Conservation (phyloP, 2,329 filamentous ascomycete species). For the Scleromitrula shiraiana region DNA sequence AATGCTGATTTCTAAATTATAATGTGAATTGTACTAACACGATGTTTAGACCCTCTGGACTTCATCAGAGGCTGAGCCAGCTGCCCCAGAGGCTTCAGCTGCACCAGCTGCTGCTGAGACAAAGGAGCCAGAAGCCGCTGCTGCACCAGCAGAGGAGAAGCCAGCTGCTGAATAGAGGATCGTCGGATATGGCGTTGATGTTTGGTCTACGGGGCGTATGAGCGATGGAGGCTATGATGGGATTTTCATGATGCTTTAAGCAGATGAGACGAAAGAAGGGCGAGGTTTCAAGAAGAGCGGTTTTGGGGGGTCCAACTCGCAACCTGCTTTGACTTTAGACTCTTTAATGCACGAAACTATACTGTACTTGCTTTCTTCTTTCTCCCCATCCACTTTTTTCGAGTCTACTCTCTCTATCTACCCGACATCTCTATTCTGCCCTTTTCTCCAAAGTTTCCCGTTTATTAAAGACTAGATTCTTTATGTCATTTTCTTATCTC, state of each 20-base stretch:
- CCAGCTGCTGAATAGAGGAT: slow-evolving; percentile 28
- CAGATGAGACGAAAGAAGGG: slow-evolving; percentile 22
- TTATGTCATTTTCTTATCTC: slow-evolving; percentile 5
- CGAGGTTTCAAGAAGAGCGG: slow-evolving; percentile 20
- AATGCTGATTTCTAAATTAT: too few species aligned
- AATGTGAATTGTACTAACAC: too few species aligned
- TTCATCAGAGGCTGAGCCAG: slow-evolving; percentile 59
- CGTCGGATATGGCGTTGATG: slow-evolving; percentile 27
- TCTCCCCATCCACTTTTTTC: slow-evolving; percentile 13
- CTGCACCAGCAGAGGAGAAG: slow-evolving; percentile 33
- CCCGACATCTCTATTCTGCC: slow-evolving; percentile 5
- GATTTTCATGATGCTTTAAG: slow-evolving; percentile 27
- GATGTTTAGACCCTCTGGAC: slow-evolving; percentile 99
- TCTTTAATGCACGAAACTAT: slow-evolving; percentile 27
- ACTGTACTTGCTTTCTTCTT: slow-evolving; percentile 22
- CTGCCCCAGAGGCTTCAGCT: slow-evolving; percentile 33
- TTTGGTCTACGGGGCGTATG: slow-evolving; percentile 26
- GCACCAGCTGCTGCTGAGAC: slow-evolving; percentile 41
- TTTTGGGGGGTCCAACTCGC: slow-evolving; percentile 26
- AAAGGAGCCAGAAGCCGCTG: slow-evolving; percentile 45
- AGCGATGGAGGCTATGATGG: slow-evolving; percentile 22
- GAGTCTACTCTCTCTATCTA: slow-evolving; percentile 1
- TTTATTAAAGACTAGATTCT: slow-evolving; percentile 10
- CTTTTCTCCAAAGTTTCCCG: slow-evolving; percentile 5
- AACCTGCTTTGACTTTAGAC: slow-evolving; percentile 28